Percentiles rank a stretch among this genome's conserved stretches.
These are phyloP conservation scores for Saprolegnia parasitica DNA, from an alignment of 352 stramenopile species.

Conservation along the genomic window DNA sequence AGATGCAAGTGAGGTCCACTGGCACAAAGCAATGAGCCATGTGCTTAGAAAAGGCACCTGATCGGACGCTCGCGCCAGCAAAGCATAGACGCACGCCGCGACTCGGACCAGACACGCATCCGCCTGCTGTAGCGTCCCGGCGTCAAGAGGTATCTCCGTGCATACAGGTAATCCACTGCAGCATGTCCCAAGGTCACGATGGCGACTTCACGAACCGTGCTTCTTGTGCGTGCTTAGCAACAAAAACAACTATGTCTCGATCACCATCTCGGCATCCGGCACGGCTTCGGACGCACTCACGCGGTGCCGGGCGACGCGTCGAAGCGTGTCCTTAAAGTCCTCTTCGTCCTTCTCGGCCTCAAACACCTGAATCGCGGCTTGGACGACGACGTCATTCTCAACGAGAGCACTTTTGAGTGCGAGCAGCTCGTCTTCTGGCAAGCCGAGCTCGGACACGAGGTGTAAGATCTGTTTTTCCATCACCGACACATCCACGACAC, in stretches of 20 bases:
- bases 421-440: constrained; percentile 33
- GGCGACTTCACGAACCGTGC: too few relatives aligned
- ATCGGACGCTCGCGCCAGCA: too few relatives aligned
- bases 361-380: constrained; percentile 41
- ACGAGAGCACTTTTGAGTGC: constrained; percentile 44
- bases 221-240: too few relatives aligned
- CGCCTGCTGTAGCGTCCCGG: too few relatives aligned
- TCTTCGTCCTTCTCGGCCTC: constrained; percentile 44
- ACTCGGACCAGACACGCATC: too few relatives aligned
- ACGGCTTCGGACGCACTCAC: constrained; percentile 9
- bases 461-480: constrained; percentile 47
- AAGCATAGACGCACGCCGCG: too few relatives aligned
- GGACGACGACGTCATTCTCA: constrained; percentile 39
- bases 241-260: not conserved
- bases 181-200: too few relatives aligned
- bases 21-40: too few relatives aligned
- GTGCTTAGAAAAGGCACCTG: too few relatives aligned
- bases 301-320: constrained; percentile 41
- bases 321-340: constrained; percentile 50
- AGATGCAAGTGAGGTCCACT: too few relatives aligned
- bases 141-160: too few relatives aligned
- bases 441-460: constrained; percentile 37
- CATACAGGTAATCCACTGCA: too few relatives aligned
- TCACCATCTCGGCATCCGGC: not conserved
- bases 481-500: not conserved